A percentile compares a stretch with the other conserved stretches of the same genome.
These are phyloP conservation scores for Oxytropis ochrocephala DNA, from an alignment of 306 rosid genomes.

Conservation along the genomic window DNA sequence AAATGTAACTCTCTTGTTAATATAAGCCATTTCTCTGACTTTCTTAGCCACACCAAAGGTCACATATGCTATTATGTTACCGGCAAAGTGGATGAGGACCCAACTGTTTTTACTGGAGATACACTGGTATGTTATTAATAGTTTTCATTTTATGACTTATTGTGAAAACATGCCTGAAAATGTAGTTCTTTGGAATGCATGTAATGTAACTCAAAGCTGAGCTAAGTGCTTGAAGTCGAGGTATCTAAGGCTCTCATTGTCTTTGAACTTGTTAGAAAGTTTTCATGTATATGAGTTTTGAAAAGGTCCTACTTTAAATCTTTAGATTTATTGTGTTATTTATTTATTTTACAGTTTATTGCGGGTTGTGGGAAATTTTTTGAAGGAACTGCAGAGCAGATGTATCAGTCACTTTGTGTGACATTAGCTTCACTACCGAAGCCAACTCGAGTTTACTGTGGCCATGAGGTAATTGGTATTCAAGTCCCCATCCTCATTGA, in stretches of 20 bases:
- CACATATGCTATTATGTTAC: conserved; percentile 85
- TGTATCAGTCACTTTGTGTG: conserved; percentile 74
- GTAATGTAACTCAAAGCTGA: neutral
- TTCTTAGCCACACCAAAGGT: conserved; percentile 84
- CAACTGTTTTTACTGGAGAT: conserved; percentile 93
- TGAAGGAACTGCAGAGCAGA: conserved; percentile 95
- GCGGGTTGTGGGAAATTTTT: conserved; percentile 88
- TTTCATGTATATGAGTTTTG: neutral
- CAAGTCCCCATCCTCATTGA: neutral
- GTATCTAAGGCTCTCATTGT: neutral
- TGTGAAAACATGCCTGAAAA: neutral
- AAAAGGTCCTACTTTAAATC: neutral
- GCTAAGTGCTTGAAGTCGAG: conserved; percentile 1
- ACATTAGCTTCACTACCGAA: conserved; percentile 77
- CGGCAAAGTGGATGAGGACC: conserved; percentile 61
- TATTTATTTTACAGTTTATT: conserved; percentile 47
- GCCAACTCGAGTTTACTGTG: conserved; percentile 78
- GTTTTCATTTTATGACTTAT: neutral
- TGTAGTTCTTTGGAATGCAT: neutral
- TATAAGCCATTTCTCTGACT: conserved; percentile 14
- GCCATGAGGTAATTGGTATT: conserved; percentile 74
- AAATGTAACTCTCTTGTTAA: conserved; percentile 13
- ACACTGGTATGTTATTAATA: conserved; percentile 57
- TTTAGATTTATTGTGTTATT: conserved; percentile 16
- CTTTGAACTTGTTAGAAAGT: neutral